phyloP scores from a whole-genome alignment of 2,329 filamentous ascomycete species.

The Aspergillus pseudoglaucus region DNA sequence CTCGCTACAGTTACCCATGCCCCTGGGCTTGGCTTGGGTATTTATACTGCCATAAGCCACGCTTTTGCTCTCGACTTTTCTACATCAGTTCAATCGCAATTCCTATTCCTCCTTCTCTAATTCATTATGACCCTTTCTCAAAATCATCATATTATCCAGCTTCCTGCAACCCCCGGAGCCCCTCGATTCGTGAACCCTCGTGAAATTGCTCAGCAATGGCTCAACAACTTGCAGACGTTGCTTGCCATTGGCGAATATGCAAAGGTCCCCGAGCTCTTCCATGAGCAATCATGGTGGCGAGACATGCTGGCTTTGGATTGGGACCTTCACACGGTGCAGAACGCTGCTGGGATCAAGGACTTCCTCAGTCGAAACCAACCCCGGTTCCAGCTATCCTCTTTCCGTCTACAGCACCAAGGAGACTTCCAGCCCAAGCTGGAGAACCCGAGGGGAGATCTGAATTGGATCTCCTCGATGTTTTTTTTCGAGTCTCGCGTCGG shows the following conservation, averaged over 20 bases:
- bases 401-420: constrained; percentile 28
- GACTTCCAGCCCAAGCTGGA: constrained; percentile 24
- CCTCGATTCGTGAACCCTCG: constrained; percentile 16
- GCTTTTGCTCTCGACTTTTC: background rate
- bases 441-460: constrained; percentile 22
- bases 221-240: constrained; percentile 20
- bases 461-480: constrained; percentile 35
- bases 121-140: constrained; percentile 12
- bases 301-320: constrained; percentile 36
- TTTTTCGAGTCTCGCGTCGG: constrained; percentile 34
- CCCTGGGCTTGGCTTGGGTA: background rate
- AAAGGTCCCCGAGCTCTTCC: constrained; percentile 22
- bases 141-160: constrained; percentile 24
- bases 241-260: constrained; percentile 13
- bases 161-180: constrained; percentile 19
- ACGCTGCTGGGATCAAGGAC: constrained; percentile 22
- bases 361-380: constrained; percentile 25
- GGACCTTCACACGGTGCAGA: constrained; percentile 33
- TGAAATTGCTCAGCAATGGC: constrained; percentile 27
- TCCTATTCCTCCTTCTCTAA: background rate
- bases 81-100: background rate
- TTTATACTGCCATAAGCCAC: background rate
- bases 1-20: background rate
- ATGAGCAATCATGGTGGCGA: constrained; percentile 36
- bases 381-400: constrained; percentile 19